Conservation (phyloP, 78 protist species). For the Protostelium mycophagum region DNA sequence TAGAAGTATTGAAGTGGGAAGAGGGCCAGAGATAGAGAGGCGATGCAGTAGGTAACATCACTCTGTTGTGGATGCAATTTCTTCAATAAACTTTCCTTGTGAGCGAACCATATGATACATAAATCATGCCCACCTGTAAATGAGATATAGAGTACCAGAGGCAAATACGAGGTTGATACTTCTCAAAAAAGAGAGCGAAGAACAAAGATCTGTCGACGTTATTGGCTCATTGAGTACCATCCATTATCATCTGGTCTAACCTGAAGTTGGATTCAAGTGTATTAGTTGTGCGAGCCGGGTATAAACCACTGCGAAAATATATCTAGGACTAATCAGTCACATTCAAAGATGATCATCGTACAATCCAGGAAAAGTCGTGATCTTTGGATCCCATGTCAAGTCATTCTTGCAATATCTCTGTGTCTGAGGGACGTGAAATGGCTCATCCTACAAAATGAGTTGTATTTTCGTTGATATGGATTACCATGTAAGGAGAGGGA, state of each 20-base stretch:
- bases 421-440: conserved; percentile 36
- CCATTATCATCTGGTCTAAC: not conserved
- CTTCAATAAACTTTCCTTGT: not conserved
- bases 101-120: no score
- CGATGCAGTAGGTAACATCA: not conserved
- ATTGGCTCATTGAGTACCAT: no score
- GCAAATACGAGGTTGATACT: not conserved
- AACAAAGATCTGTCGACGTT: not conserved
- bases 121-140: not conserved
- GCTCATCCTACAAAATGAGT: conserved; percentile 46
- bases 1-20: conserved; percentile 31
- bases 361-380: conserved; percentile 40
- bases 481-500: not conserved
- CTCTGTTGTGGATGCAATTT: not conserved
- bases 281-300: not conserved
- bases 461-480: not conserved
- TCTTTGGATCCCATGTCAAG: conserved; percentile 39
- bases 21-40: not conserved
- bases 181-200: not conserved
- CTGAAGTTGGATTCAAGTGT: not conserved
- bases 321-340: not conserved
- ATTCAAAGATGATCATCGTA: not conserved
- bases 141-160: not conserved
- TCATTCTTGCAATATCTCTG: not conserved
- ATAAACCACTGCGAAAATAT: not conserved